phyloP scores from a whole-genome alignment of 257 asterid genomes.

The Rubia yunnanensis region DNA sequence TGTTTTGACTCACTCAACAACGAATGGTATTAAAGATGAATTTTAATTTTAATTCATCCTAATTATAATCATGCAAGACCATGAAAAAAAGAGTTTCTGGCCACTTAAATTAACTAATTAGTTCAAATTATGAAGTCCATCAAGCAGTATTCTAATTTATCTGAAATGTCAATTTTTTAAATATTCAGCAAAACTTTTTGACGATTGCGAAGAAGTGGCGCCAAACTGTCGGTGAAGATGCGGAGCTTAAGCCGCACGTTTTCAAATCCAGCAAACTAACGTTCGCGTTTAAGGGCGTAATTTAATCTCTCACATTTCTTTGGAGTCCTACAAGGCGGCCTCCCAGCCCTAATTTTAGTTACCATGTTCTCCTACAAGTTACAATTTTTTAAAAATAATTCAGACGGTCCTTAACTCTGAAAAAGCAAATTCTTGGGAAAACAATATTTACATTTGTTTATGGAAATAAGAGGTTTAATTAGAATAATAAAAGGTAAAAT shows the following conservation, averaged over 20 bases:
- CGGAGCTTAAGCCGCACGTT: slow-evolving; percentile 6
- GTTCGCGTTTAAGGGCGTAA: not conserved
- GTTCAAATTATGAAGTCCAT: not conserved
- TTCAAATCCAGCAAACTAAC: not conserved
- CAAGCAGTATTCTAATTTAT: no score
- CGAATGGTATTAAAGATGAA: no score
- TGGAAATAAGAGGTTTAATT: no score
- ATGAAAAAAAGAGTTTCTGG: no score
- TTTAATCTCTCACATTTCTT: not conserved
- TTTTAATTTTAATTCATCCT: no score
- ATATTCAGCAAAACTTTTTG: not conserved
- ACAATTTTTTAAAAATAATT: not conserved
- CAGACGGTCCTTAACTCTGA: no score
- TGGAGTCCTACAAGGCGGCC: slow-evolving; percentile 9
- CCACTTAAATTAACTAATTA: no score
- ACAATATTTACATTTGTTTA: no score
- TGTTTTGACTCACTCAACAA: no score
- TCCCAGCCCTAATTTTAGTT: not conserved
- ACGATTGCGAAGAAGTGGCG: not conserved
- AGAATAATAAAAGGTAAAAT: no score
- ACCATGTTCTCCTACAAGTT: not conserved
- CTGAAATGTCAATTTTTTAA: not conserved
- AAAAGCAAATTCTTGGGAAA: no score
- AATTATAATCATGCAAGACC: no score
- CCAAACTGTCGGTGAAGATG: not conserved